phyloP scores from a whole-genome alignment of 352 stramenopile genomes.

The Aphanomyces stellatus region DNA sequence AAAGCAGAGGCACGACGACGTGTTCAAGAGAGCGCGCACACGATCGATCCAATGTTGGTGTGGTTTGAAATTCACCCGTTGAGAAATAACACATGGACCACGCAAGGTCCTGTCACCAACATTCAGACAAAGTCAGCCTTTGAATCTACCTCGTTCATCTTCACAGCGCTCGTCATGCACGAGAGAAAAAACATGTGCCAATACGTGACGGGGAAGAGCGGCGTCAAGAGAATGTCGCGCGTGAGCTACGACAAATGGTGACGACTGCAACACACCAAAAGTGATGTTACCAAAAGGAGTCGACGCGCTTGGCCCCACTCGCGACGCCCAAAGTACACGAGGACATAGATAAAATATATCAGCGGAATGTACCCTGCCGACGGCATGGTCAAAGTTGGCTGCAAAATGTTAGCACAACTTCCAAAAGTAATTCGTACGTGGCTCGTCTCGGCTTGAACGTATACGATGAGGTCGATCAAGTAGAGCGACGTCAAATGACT shows the following conservation, averaged over 20 bases:
- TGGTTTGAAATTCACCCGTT: slow-evolving; percentile 83
- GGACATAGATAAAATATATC: slow-evolving; percentile 84
- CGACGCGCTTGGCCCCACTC: slow-evolving; percentile 66
- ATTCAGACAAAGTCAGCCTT: neutral
- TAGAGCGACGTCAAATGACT: slow-evolving; percentile 96
- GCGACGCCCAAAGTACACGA: slow-evolving; percentile 89
- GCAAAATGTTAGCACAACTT: neutral
- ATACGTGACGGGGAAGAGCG: slow-evolving; percentile 90
- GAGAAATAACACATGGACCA: slow-evolving; percentile 95
- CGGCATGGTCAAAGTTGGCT: neutral
- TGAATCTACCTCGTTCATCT: slow-evolving; percentile 51
- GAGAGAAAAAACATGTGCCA: slow-evolving; percentile 88
- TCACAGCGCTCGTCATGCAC: slow-evolving; percentile 76
- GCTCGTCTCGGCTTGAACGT: slow-evolving; percentile 92
- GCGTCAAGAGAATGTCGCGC: slow-evolving; percentile 81
- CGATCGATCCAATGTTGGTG: slow-evolving; percentile 25
- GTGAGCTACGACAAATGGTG: slow-evolving; percentile 29
- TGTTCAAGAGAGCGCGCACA: slow-evolving; percentile 92
- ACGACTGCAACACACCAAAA: too few relatives aligned
- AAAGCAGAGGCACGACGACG: slow-evolving; percentile 91
- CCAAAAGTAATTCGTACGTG: neutral
- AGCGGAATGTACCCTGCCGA: slow-evolving; percentile 88
- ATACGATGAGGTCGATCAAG: slow-evolving; percentile 90
- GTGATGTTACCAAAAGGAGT: slow-evolving; percentile 50
- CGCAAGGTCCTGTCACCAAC: slow-evolving; percentile 40